Evolutionary conservation across 1,139 yeast genomes (phyloP), one percentile per base, ranked within the genome.

Genomic region (Suhomyces taliae): DNA sequence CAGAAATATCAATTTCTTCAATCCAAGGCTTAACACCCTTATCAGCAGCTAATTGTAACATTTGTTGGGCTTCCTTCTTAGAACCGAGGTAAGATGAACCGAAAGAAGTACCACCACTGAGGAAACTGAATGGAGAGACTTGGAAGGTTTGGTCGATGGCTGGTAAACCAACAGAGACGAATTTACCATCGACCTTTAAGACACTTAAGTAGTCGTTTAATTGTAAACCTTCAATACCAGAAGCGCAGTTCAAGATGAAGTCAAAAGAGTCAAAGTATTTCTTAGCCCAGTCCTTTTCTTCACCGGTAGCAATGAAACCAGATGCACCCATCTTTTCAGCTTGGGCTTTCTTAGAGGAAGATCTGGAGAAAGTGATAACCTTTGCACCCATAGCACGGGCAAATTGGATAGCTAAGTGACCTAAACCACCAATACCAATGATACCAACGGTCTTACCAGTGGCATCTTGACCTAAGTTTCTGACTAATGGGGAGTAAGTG

Each of bases 11-110:
- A 41, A 82, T 62, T 27, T 76, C 70, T 66, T 82, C 86, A 47
- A 80, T 74, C 87, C 86, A 81, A 19, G 85, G 81, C 49, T 70
- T 70, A 53, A 82, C 69, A 38, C 70, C 64, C 53, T 79, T 70
- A 54, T 79, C 69, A 26, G 75, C 79, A 38, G 82, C 83, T 49
- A 83, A 58, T 27, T 79, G 64, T 58, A 83, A 68, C 67, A 83
- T 69, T 53, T 78, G 82, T 47, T 72, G 61, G 46, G 82, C 79
- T 65, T 83, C 87, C 36, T 63, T 61, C 62, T 81, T 78, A 44
- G 79, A 72, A 41, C 83, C 83, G 48, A 78, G 60, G 34, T 67
- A 70, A 8, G 79, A 71, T 11, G 73, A 55, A 29, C 76, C 75
- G 53, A 74, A 62, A 29, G 67, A 62, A 37, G 74, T 64, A 54